Evolutionary conservation across 2,329 filamentous ascomycete genomes (phyloP).

Genomic region (Curvularia spicifera): DNA sequence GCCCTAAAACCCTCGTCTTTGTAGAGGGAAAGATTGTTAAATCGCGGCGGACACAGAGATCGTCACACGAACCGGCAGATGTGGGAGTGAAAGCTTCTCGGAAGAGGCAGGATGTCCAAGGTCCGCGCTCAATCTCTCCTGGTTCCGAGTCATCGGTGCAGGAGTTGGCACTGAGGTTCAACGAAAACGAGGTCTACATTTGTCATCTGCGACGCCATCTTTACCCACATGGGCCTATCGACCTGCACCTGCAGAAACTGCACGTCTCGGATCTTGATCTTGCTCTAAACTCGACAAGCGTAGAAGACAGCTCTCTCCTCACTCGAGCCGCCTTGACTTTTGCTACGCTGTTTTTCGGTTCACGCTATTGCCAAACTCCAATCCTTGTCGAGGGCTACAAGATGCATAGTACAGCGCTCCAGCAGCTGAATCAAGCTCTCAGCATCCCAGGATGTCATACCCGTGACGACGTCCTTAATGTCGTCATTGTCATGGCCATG

Average conservation of each 20-base stretch:
- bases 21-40: slow-evolving; percentile 36
- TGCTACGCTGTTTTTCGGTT: slow-evolving; percentile 37
- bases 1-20: slow-evolving; percentile 32
- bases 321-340: slow-evolving; percentile 33
- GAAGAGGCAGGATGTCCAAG: slow-evolving; percentile 5
- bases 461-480: slow-evolving; percentile 36
- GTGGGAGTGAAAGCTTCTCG: neutral
- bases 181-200: slow-evolving; percentile 35
- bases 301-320: slow-evolving; percentile 20
- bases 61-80: neutral
- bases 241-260: slow-evolving; percentile 28
- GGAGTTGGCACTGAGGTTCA: slow-evolving; percentile 10
- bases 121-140: slow-evolving; percentile 1
- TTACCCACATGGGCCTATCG: slow-evolving; percentile 30
- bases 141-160: neutral
- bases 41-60: slow-evolving; percentile 30
- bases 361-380: slow-evolving; percentile 21
- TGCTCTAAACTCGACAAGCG: neutral
- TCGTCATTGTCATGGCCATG: slow-evolving; percentile 34
- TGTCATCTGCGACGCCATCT: slow-evolving; percentile 32
- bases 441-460: slow-evolving; percentile 26
- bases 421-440: slow-evolving; percentile 34
- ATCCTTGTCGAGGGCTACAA: slow-evolving; percentile 30
- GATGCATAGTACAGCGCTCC: slow-evolving; percentile 33
- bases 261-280: slow-evolving; percentile 23